phyloP scores from a whole-genome alignment of 805 yeast species.

The Metschnikowia anglica region DNA sequence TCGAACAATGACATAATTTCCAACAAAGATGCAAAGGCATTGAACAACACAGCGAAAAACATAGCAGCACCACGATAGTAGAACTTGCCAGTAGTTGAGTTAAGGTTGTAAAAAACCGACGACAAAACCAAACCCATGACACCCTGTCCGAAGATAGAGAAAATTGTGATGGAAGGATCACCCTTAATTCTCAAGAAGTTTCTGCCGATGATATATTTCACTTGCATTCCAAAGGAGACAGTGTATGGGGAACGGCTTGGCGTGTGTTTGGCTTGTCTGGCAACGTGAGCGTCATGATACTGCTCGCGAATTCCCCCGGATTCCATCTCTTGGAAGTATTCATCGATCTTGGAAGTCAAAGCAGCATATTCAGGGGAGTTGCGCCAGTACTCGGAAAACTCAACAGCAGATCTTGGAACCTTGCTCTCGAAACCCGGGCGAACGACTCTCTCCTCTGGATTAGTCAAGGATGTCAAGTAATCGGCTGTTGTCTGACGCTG shows the following conservation, averaged over 20 bases:
- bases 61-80: conserved; percentile 63
- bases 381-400: conserved; percentile 61
- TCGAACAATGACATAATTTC: conserved; percentile 60
- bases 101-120: conserved; percentile 55
- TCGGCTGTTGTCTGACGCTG: conserved; percentile 68
- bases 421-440: conserved; percentile 48
- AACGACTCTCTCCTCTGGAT: conserved; percentile 57
- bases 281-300: conserved; percentile 27
- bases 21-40: conserved; percentile 59
- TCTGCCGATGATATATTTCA: conserved; percentile 50
- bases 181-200: conserved; percentile 55
- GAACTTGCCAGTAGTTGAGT: conserved; percentile 51
- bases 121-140: conserved; percentile 61
- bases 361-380: conserved; percentile 49
- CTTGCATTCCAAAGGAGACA: conserved; percentile 31
- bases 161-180: conserved; percentile 54
- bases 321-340: conserved; percentile 31
- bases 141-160: conserved; percentile 51
- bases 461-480: conserved; percentile 64
- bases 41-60: conserved; percentile 60
- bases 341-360: conserved; percentile 43
- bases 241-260: conserved; percentile 37
- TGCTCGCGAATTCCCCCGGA: conserved; percentile 12
- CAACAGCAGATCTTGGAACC: conserved; percentile 56
- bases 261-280: conserved; percentile 42